Percentiles rank a stretch among this genome's conserved stretches.
phyloP scores from a whole-genome alignment of 768 basidiomycete genomes.

The Cystofilobasidium bisporidii region DNA sequence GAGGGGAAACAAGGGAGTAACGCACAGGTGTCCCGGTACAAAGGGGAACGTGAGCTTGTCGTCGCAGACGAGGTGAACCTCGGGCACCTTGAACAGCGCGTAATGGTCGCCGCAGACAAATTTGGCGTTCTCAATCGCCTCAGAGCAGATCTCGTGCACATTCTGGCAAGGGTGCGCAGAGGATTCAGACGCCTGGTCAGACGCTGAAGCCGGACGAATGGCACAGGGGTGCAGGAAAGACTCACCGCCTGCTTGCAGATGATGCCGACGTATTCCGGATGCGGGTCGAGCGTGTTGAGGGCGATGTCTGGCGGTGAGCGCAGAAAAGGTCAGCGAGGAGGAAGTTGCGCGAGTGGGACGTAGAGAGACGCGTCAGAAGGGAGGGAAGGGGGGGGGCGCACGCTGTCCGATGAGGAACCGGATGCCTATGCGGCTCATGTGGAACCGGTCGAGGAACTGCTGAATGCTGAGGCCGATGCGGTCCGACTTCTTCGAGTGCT shows the following conservation, averaged over 20 bases:
- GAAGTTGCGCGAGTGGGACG: neutral
- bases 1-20: too few relatives aligned
- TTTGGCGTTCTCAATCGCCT: conserved; percentile 92
- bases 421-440: conserved; percentile 85
- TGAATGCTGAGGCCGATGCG: conserved; percentile 60
- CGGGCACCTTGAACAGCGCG: conserved; percentile 89
- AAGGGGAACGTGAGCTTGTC: conserved; percentile 77
- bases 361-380: conserved; percentile 6
- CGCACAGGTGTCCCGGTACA: conserved; percentile 77
- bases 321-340: conserved; percentile 10
- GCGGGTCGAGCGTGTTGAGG: conserved; percentile 79
- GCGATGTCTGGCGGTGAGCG: conserved; percentile 62
- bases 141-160: conserved; percentile 93
- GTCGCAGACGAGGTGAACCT: conserved; percentile 92
- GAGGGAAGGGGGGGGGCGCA: conserved; percentile 42
- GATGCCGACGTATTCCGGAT: conserved; percentile 85
- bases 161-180: conserved; percentile 53
- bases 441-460: conserved; percentile 92
- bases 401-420: conserved; percentile 95
- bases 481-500: conserved; percentile 55
- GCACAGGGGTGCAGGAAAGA: conserved; percentile 26
- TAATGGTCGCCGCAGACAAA: conserved; percentile 81
- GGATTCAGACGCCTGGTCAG: neutral
- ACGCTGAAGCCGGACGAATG: neutral
- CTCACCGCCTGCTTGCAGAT: conserved; percentile 84